Evolutionary conservation across 1,139 yeast species (phyloP).

Genomic region (Pichia sp.): DNA sequence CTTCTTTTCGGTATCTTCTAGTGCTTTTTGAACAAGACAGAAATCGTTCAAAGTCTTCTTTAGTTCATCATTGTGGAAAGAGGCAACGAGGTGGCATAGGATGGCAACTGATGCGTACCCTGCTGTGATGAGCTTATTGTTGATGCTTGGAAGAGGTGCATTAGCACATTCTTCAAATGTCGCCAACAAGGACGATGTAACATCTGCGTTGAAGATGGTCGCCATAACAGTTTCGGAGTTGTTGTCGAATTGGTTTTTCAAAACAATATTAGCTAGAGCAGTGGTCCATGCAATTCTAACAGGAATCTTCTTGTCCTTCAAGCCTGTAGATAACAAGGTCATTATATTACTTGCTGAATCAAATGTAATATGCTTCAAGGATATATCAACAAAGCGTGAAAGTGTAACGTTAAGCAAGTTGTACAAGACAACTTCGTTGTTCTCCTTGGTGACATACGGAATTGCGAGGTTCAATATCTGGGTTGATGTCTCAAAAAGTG

Average conservation of each 20-base stretch:
- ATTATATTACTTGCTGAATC: conserved; percentile 11
- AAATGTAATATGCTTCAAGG: conserved; percentile 6
- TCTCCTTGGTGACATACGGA: conserved; percentile 59
- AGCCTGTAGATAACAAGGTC: conserved; percentile 45
- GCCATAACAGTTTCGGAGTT: background rate
- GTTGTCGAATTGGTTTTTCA: conserved; percentile 14
- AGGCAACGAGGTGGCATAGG: conserved; percentile 10
- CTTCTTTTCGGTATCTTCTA: conserved; percentile 31
- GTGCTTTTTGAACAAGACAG: conserved; percentile 24
- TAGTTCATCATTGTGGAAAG: conserved; percentile 8
- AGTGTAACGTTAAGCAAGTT: conserved; percentile 46
- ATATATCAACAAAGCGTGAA: conserved; percentile 31
- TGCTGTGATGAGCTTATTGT: conserved; percentile 42
- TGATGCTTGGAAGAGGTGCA: conserved; percentile 43
- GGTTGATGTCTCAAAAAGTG: conserved; percentile 25
- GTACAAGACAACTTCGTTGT: conserved; percentile 58
- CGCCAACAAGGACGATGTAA: conserved; percentile 28
- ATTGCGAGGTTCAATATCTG: conserved; percentile 38
- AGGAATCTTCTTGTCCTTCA: conserved; percentile 56
- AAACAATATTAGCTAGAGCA: conserved; percentile 35
- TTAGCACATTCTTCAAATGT: conserved; percentile 38
- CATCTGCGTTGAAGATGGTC: conserved; percentile 9
- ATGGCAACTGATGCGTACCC: conserved; percentile 35
- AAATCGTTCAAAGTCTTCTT: conserved; percentile 14
- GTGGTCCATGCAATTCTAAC: conserved; percentile 65